A percentile compares a stretch with the other conserved stretches of the same genome.
These are phyloP conservation scores for Bryoglossum gracile DNA, from an alignment of 495 filamentous ascomycete species.

Conservation along the genomic window DNA sequence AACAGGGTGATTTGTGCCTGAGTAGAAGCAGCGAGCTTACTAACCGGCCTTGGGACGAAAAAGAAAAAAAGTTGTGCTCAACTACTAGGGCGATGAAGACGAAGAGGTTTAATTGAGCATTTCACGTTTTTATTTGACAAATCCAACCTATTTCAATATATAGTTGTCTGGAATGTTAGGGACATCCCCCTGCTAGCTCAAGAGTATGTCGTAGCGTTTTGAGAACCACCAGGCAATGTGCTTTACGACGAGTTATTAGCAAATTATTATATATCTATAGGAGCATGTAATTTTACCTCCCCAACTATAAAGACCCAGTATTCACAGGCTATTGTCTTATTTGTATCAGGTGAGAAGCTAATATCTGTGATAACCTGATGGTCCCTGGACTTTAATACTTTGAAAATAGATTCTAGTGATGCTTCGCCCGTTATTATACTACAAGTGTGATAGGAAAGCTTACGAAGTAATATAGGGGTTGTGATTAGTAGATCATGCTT, in stretches of 20 bases:
- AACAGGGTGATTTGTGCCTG: no score
- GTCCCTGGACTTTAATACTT: constrained; percentile 3
- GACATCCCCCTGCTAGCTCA: neutral
- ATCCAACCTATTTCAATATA: neutral
- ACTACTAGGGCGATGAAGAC: neutral
- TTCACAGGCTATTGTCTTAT: neutral
- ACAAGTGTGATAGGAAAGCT: constrained; percentile 1
- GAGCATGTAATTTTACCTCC: neutral
- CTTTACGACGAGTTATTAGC: constrained; percentile 6
- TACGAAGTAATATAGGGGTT: no score
- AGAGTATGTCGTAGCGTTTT: constrained; percentile 2
- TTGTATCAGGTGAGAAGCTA: constrained; percentile 5
- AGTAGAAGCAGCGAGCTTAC: no score
- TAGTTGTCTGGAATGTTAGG: constrained; percentile 2
- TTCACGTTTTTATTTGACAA: neutral
- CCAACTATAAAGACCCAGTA: constrained; percentile 1
- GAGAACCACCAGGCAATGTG: constrained; percentile 14
- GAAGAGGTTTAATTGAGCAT: neutral
- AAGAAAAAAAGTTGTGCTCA: no score
- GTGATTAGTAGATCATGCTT: no score
- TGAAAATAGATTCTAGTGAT: constrained; percentile 10
- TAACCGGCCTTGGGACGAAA: no score
- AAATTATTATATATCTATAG: constrained; percentile 4
- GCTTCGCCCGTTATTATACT: constrained; percentile 2
- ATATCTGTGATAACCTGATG: constrained; percentile 6